Conservation (phyloP, 306 rosid genomes). For the Nissolia schottii region DNA sequence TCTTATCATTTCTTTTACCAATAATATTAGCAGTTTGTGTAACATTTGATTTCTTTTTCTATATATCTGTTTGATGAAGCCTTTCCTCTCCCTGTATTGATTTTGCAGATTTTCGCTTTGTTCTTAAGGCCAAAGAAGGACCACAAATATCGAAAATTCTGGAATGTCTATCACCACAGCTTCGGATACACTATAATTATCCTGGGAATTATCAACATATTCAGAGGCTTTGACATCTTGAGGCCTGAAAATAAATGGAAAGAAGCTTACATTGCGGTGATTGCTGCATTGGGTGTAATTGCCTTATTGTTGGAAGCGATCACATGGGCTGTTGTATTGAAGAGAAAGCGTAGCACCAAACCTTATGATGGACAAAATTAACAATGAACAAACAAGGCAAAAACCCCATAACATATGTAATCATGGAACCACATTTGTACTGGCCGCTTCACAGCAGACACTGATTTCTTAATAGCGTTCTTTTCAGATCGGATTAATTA, state of each 20-base stretch:
- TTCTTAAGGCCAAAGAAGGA: constrained; percentile 73
- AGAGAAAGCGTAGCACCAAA: constrained; percentile 49
- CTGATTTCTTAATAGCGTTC: neutral
- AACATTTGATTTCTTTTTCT: neutral
- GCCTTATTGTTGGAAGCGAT: constrained; percentile 58
- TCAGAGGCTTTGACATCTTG: constrained; percentile 61
- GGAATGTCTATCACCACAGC: constrained; percentile 86
- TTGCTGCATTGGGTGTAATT: constrained; percentile 45
- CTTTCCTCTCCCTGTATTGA: neutral
- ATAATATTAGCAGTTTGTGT: neutral
- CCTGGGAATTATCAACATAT: constrained; percentile 64
- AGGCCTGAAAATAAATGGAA: constrained; percentile 57
- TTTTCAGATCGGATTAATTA: neutral
- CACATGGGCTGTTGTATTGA: constrained; percentile 72
- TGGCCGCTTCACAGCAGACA: no score
- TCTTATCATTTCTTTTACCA: no score
- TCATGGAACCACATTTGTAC: neutral
- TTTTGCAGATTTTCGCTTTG: constrained; percentile 64
- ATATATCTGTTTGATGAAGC: constrained; percentile 7
- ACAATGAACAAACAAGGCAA: constrained; percentile 40
- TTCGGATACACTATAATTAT: constrained; percentile 55
- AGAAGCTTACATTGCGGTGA: constrained; percentile 36
- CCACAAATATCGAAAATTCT: constrained; percentile 57
- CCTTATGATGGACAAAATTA: constrained; percentile 47
- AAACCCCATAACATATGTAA: neutral